Evolutionary conservation across 139 green algal species (phyloP), one percentile per base, ranked within the genome.

Genomic region (Diplosphaera chodatii): DNA sequence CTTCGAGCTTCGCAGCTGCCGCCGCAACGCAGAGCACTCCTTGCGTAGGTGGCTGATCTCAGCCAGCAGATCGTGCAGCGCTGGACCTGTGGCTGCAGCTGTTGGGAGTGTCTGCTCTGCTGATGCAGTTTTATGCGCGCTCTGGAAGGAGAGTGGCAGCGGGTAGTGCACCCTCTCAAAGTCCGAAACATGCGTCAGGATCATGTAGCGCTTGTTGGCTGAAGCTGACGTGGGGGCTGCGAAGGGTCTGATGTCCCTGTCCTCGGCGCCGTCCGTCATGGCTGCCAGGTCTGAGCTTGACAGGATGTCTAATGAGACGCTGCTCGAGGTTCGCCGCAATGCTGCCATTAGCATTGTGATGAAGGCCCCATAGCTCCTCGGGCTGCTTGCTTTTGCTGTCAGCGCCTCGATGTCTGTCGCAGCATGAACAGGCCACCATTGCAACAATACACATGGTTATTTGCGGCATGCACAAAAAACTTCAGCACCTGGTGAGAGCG

Each of bases 151-250:
- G 48, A 97, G 83, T 2, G 92, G 92, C 67, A 97, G 79, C 0
- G 92, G 92, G 75, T 96, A 97, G 74, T 96, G 92, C 66, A 96
- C 91, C 8, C 89, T 78, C 74, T 97, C 92, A 79, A 94, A 97
- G 80, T 97, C 92, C 2, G 87, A 89, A 13, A 88, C 82, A 48
- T 96, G 96, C 0, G 92, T 96, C 20, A 97, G 82, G 63, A 97
- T 97, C 28, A 97, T 83, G 83, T 97, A 97, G 29, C 92, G 82
- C 69, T 96, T 96, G 82, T 89, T 93, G 70, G 77, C 84, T 37
- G 74, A 72, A 8, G 82, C 55, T 5, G 72, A 63, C 40, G 68
- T 67, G 1, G 40, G 41, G 31, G 21, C 21, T 28, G 41, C 33
- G 63, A 25, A 64, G 27, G 23, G 41, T 3, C 41, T 25, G n/a